phyloP scores from a whole-genome alignment of 805 yeast species.

The Yamadazyma ubonensis region DNA sequence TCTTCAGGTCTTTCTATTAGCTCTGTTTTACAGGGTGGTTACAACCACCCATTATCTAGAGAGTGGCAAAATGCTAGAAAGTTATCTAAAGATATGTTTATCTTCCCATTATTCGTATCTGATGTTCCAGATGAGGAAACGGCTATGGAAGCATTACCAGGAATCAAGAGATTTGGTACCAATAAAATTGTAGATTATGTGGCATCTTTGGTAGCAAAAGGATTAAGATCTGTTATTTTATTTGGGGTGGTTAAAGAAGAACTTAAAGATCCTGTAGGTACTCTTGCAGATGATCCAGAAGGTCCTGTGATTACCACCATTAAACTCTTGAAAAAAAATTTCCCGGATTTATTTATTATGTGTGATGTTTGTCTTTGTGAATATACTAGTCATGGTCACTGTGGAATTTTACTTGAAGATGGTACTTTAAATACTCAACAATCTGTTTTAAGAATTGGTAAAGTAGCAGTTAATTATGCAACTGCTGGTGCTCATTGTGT shows the following conservation, averaged over 20 bases:
- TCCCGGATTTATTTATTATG: conserved; percentile 83
- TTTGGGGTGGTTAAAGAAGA: conserved; percentile 85
- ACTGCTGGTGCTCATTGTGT: conserved; percentile 93
- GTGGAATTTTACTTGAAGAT: conserved; percentile 87
- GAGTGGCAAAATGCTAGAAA: conserved; percentile 90
- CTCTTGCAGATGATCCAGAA: conserved; percentile 92
- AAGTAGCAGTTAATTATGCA: conserved; percentile 94
- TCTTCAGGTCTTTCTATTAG: conserved; percentile 59
- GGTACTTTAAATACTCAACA: conserved; percentile 76
- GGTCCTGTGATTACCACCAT: conserved; percentile 91
- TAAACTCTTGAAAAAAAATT: conserved; percentile 57
- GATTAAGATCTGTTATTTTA: conserved; percentile 79
- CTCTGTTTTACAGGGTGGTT: conserved; percentile 89
- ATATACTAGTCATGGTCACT: conserved; percentile 96
- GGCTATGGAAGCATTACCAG: conserved; percentile 75
- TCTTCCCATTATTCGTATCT: conserved; percentile 85
- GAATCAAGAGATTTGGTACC: conserved; percentile 83
- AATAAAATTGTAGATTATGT: conserved; percentile 76
- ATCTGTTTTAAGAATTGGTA: conserved; percentile 81
- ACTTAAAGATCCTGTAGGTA: conserved; percentile 75
- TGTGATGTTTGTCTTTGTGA: conserved; percentile 97
- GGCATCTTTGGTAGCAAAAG: conserved; percentile 67
- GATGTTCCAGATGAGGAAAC: conserved; percentile 80
- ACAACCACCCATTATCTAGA: conserved; percentile 83
- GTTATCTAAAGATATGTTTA: conserved; percentile 82